Conservation (phyloP, 116 monocot genomes). For the Thalassia testudinum region DNA sequence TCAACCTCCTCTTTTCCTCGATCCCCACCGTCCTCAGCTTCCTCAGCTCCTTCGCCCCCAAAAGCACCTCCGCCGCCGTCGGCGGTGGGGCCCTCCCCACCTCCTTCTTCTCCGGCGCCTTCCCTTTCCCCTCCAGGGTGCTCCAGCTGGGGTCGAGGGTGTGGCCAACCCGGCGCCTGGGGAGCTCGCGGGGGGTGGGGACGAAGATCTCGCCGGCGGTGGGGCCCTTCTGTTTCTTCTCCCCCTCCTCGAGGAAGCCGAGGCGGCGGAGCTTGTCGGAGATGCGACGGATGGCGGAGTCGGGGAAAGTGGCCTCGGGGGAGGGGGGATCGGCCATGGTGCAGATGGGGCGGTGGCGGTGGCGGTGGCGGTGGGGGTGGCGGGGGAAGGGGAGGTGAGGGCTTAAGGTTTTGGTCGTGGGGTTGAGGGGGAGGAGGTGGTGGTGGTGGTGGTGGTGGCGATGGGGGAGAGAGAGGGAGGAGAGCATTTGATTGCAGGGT, state of each 20-base stretch:
- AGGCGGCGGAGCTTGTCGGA: slow-evolving; percentile 86
- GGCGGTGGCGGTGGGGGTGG: neutral
- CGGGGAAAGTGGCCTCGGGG: neutral
- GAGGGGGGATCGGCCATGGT: neutral
- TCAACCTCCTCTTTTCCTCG: slow-evolving; percentile 34
- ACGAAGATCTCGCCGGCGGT: slow-evolving; percentile 77
- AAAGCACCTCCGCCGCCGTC: slow-evolving; percentile 49
- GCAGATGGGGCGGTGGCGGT: neutral
- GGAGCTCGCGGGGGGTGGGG: slow-evolving; percentile 50
- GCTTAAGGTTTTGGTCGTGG: no score
- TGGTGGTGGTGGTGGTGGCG: neutral
- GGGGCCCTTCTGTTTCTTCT: neutral
- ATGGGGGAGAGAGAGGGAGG: neutral
- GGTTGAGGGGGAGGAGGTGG: neutral
- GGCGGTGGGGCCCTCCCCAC: slow-evolving; percentile 10
- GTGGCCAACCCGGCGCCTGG: slow-evolving; percentile 47
- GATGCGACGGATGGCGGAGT: slow-evolving; percentile 68
- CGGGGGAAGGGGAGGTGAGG: neutral
- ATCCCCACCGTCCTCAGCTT: slow-evolving; percentile 47
- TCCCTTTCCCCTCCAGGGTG: slow-evolving; percentile 28
- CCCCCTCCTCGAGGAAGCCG: slow-evolving; percentile 24
- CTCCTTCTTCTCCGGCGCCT: slow-evolving; percentile 16
- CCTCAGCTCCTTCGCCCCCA: slow-evolving; percentile 39
- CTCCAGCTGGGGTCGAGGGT: slow-evolving; percentile 84
- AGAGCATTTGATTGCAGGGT: neutral